Conservation (phyloP, 495 filamentous ascomycete genomes). For the Lasiosphaeria hispida region DNA sequence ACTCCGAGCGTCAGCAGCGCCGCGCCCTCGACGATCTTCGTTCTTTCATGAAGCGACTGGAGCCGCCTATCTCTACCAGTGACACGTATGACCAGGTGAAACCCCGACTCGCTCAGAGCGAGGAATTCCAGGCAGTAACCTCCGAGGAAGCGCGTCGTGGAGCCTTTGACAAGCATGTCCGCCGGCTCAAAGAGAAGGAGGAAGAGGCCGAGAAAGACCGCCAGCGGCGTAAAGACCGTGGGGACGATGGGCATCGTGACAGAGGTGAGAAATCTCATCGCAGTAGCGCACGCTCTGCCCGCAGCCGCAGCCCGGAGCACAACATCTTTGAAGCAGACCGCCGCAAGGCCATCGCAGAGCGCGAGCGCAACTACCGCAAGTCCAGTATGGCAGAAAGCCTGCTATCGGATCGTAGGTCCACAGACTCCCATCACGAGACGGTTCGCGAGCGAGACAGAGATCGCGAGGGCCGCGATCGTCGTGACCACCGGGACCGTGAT, state of each 20-base stretch:
- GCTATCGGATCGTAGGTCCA: constrained; percentile 50
- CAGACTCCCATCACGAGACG: constrained; percentile 38
- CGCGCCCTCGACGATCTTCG: constrained; percentile 81
- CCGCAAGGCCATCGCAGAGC: constrained; percentile 78
- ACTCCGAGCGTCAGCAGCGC: constrained; percentile 81
- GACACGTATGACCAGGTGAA: constrained; percentile 88
- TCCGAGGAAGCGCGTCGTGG: constrained; percentile 76
- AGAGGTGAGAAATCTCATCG: constrained; percentile 63
- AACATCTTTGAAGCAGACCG: constrained; percentile 89
- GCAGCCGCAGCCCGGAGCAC: constrained; percentile 68
- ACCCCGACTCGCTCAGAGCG: constrained; percentile 69
- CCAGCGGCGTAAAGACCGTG: constrained; percentile 60
- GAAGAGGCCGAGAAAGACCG: constrained; percentile 79
- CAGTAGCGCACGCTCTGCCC: constrained; percentile 45
- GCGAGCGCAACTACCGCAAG: constrained; percentile 84
- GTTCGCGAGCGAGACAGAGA: constrained; percentile 53
- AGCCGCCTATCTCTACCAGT: constrained; percentile 71
- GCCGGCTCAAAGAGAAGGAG: constrained; percentile 85
- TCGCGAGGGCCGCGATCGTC: constrained; percentile 38
- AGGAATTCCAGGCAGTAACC: constrained; percentile 78
- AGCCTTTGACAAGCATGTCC: constrained; percentile 91
- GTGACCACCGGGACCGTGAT: constrained; percentile 36
- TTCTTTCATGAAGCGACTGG: constrained; percentile 83
- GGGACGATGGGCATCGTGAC: constrained; percentile 53
- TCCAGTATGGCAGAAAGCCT: constrained; percentile 62